Base-by-base conservation (phyloP, 257 asterid species). In the Agastache rugosa region DNA sequence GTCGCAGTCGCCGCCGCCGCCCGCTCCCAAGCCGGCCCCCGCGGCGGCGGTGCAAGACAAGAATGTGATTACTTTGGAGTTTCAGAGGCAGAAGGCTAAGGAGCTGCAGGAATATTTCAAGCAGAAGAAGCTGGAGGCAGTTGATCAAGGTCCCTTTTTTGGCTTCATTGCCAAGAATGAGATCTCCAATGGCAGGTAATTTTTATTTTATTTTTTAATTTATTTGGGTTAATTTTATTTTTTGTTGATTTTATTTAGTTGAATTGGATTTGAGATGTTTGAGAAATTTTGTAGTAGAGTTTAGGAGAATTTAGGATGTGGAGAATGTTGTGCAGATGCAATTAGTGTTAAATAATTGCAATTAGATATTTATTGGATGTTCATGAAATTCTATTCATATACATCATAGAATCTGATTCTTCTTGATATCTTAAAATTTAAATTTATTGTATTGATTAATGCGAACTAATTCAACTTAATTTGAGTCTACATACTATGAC, bases 81-180 rank as follows among this genome's bases (percentile, higher is more conserved):
- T 95, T 44, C 99, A 95, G 87, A 95, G 99, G 84, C 91, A 87
- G 84, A 95, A 87, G 84, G 99, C 99, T 2, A 95, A 87, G 84
- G 99, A 89, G 84, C 87, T 95, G 65, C 98, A 88, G 79, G 97
- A 88, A 19, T 92, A 95, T 69, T 95, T 95, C 83, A 95, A 83
- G 90, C 82, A 87, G 96, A 95, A 90, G 92, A 95, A 92, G 80
- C 87, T 93, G 51, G 96, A 88, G 74, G 90, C 81, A 50, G 96
- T 90, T 77, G 56, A 85, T 88, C 96, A 90, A 79, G 97, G 97
- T 29, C 99, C 99, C 58, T 87, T 93, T 81, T 92, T 95, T 79
- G 99, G 99, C 19, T 95, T 95, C 78, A 79, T 90, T 80, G 85
- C 78, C 69, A 95, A 95, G 85, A 95, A 95, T 82, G 99, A 95